A percentile compares a stretch with the other conserved stretches of the same genome.
Conservation (phyloP, 345 rosid genomes). For the Erodium maritimum region DNA sequence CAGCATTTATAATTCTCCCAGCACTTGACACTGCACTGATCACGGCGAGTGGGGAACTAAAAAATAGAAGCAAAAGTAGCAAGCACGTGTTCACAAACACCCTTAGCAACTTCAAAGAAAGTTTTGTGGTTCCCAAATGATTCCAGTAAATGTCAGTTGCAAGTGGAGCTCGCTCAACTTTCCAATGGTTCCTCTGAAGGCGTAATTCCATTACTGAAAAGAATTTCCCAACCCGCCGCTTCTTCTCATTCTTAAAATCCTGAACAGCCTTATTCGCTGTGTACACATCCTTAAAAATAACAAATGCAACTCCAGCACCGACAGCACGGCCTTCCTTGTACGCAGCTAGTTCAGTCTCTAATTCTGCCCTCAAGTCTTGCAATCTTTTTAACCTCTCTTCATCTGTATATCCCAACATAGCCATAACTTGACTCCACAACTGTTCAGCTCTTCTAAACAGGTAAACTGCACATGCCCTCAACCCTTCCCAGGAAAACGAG, state of each 20-base stretch:
- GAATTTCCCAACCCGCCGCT: constrained; percentile 72
- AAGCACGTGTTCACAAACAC: constrained; percentile 77
- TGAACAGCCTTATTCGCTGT: constrained; percentile 91
- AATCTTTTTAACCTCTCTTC: constrained; percentile 49
- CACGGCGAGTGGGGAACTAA: constrained; percentile 89
- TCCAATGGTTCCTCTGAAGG: constrained; percentile 94
- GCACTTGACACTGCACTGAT: constrained; percentile 76
- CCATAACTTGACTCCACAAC: constrained; percentile 19
- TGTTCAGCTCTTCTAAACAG: constrained; percentile 26
- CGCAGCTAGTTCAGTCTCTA: constrained; percentile 56
- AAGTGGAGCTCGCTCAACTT: constrained; percentile 88
- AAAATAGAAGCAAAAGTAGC: constrained; percentile 69
- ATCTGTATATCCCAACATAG: constrained; percentile 25
- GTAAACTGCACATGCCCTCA: constrained; percentile 11
- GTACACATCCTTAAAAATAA: constrained; percentile 83
- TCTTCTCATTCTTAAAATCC: constrained; percentile 70
- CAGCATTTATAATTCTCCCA: constrained; percentile 76
- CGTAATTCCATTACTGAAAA: constrained; percentile 72
- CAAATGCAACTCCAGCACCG: constrained; percentile 90
- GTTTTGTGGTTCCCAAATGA: constrained; percentile 74
- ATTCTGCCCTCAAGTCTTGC: constrained; percentile 66
- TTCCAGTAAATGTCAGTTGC: constrained; percentile 98
- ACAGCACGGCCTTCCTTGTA: constrained; percentile 72
- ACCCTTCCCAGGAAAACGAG: constrained; percentile 13
- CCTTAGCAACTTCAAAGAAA: constrained; percentile 54